phyloP scores from a whole-genome alignment of 1,284 basidiomycete genomes.

The Tilletiopsis washingtonensis region DNA sequence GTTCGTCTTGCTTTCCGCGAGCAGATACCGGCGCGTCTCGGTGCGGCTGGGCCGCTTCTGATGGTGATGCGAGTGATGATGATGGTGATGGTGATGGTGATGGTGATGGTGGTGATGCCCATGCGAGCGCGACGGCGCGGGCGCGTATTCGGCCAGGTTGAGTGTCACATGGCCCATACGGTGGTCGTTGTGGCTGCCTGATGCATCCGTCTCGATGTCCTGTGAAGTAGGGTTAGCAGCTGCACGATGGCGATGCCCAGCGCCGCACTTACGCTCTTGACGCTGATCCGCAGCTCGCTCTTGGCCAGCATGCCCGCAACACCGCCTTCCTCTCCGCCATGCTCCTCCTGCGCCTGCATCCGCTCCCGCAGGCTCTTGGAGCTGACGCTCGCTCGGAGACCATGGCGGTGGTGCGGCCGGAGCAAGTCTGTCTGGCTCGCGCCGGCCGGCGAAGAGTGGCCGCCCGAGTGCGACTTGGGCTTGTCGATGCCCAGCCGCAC shows the following conservation, averaged over 20 bases:
- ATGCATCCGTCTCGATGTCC: constrained; percentile 10
- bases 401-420: too few species aligned
- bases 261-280: constrained; percentile 22
- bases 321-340: too few species aligned
- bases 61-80: constrained; percentile 20
- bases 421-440: too few species aligned
- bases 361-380: neutral
- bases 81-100: constrained; percentile 20
- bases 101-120: constrained; percentile 25
- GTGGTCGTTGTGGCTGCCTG: constrained; percentile 2
- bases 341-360: neutral
- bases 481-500: constrained; percentile 35
- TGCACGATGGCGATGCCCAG: too few species aligned
- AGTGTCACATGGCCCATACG: constrained; percentile 60
- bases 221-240: neutral
- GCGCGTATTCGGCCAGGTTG: constrained; percentile 68
- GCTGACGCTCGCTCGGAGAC: neutral
- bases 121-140: constrained; percentile 53
- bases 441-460: neutral
- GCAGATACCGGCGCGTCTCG: constrained; percentile 62
- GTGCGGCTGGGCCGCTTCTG: constrained; percentile 11
- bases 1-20: constrained; percentile 68
- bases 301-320: constrained; percentile 25
- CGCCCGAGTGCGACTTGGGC: constrained; percentile 4
- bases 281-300: constrained; percentile 27